Conservation (phyloP, 2,329 filamentous ascomycete genomes). For the Pseudogymnoascus sp. region DNA sequence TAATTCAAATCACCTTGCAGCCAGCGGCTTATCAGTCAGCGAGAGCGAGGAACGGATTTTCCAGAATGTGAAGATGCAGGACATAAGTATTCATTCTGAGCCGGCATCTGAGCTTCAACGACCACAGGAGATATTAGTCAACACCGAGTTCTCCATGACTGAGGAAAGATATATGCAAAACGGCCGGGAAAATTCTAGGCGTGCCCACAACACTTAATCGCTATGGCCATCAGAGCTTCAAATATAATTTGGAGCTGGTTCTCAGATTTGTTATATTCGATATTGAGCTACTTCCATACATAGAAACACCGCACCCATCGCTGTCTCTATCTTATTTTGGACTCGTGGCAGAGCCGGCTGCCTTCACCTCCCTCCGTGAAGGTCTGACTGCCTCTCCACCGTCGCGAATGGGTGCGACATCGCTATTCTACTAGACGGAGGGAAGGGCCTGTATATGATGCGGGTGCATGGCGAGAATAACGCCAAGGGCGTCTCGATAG, state of each 20-base stretch:
- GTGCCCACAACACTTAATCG: constrained; percentile 13
- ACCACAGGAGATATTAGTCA: constrained; percentile 33
- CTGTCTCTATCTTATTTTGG: too few relatives aligned
- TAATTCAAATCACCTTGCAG: constrained; percentile 30
- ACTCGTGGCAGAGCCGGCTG: too few relatives aligned
- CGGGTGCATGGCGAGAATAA: too few relatives aligned
- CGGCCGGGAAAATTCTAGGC: constrained; percentile 6
- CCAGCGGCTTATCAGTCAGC: constrained; percentile 31
- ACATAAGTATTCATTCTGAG: constrained; percentile 24
- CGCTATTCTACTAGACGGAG: too few relatives aligned
- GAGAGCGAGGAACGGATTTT: constrained; percentile 39
- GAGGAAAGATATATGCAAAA: constrained; percentile 11
- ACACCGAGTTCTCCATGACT: constrained; percentile 11
- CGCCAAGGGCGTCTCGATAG: too few relatives aligned
- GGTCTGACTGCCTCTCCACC: too few relatives aligned
- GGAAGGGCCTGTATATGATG: too few relatives aligned
- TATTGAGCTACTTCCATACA: too few relatives aligned
- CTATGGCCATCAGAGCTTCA: not conserved
- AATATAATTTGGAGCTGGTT: not conserved
- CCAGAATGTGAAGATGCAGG: constrained; percentile 35
- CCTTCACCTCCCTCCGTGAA: too few relatives aligned
- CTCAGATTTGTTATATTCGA: too few relatives aligned
- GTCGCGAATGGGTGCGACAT: too few relatives aligned
- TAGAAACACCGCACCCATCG: too few relatives aligned
- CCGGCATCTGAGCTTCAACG: constrained; percentile 14